Percentiles rank a stretch among this genome's conserved stretches.
These are phyloP conservation scores for Linnemannia hyalina DNA, from an alignment of 192 early-diverging fungal genomes.

Conservation along the genomic window DNA sequence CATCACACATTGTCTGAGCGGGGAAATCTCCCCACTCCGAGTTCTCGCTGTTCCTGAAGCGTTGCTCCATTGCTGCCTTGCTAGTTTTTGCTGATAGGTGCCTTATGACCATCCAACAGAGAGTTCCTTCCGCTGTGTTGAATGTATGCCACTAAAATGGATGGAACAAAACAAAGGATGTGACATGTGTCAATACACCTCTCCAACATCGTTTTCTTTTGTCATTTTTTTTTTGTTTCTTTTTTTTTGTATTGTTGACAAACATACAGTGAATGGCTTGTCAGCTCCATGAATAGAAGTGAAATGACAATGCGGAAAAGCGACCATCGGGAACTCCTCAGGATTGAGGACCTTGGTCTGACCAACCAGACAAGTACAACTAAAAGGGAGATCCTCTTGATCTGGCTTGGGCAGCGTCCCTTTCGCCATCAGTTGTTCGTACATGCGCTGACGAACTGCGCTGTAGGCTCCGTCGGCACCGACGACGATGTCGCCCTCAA, in stretches of 20 bases:
- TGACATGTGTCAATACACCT: too few species aligned
- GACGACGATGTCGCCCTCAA: constrained; percentile 37
- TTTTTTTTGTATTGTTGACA: background rate
- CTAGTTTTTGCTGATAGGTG: background rate
- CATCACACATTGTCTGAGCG: background rate
- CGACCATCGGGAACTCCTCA: background rate
- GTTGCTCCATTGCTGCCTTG: background rate
- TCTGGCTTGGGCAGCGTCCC: background rate
- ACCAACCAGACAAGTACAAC: constrained; percentile 16
- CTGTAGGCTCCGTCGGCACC: constrained; percentile 51
- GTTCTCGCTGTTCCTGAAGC: background rate
- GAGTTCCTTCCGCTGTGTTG: background rate
- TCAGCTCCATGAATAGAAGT: background rate
- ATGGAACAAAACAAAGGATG: background rate
- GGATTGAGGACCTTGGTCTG: constrained; percentile 11
- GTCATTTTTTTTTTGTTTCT: too few species aligned
- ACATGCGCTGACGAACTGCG: constrained; percentile 27
- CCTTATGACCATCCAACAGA: constrained; percentile 25
- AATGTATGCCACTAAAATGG: constrained; percentile 24
- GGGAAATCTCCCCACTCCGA: constrained; percentile 18
- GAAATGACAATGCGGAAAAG: background rate
- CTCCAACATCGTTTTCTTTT: too few species aligned
- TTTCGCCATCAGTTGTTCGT: background rate
- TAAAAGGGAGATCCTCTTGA: background rate
- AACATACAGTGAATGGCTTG: constrained; percentile 18